Percentiles rank a stretch among this genome's conserved stretches.
Evolutionary conservation across 371 early-diverging fungal species (phyloP).

Genomic region (Massospora cicadina): DNA sequence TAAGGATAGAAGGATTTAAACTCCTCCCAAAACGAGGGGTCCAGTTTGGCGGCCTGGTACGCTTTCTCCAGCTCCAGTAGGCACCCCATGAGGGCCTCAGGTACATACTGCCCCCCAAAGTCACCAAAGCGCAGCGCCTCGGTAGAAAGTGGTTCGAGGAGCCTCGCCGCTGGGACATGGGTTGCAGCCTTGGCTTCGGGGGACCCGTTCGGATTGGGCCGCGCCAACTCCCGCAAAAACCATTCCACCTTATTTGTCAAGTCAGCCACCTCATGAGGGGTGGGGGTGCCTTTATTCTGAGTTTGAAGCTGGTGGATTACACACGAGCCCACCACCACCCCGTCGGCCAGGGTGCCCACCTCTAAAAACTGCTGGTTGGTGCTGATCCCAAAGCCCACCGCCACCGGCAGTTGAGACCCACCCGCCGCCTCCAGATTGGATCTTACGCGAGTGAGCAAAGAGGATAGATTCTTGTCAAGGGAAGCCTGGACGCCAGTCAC

Average conservation of each 20-base stretch:
- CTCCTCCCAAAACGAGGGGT: conserved; percentile 78
- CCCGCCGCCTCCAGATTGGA: neutral
- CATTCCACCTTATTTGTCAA: neutral
- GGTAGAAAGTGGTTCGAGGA: neutral
- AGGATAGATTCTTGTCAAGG: conserved; percentile 50
- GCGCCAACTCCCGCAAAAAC: neutral
- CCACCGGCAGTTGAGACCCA: conserved; percentile 56
- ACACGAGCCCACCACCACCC: conserved; percentile 87
- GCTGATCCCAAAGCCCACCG: conserved; percentile 93
- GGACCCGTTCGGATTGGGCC: neutral
- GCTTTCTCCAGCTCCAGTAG: conserved; percentile 72
- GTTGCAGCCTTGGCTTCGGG: neutral
- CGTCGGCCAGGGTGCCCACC: conserved; percentile 76
- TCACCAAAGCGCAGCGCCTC: conserved; percentile 61
- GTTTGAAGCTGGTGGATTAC: conserved; percentile 65
- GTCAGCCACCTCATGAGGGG: neutral
- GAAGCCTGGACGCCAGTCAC: conserved; percentile 66
- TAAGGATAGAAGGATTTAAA: conserved; percentile 76
- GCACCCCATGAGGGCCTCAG: conserved; percentile 87
- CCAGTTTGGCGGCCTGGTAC: conserved; percentile 57
- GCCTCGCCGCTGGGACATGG: neutral
- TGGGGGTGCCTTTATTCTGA: conserved; percentile 14
- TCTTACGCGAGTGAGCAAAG: conserved; percentile 53
- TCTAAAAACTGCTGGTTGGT: conserved; percentile 68
- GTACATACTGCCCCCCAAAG: conserved; percentile 92